Base-by-base conservation (phyloP, 805 yeast genomes). In the Metschnikowia chrysomelidarum region DNA sequence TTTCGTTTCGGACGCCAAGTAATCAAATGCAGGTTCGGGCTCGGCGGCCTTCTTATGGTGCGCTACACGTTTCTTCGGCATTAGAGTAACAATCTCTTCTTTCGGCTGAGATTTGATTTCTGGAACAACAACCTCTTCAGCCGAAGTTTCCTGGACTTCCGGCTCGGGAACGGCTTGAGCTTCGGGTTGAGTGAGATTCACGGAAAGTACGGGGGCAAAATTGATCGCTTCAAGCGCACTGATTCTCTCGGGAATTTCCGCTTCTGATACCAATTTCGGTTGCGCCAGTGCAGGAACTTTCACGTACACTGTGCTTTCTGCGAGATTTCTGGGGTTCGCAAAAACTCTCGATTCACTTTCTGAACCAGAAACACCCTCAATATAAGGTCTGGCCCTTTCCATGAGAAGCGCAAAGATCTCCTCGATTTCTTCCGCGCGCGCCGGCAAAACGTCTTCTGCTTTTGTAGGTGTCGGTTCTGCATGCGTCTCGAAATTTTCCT, bases 401-500 rank as follows among this genome's bases (percentile, higher is more conserved):
- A 21, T 28, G 16, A 36, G 23, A 3, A 36, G 18, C 5, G 34
- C 12, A 9, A 16, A 36, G 3, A 29, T 18, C 17, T 29, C 31
- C 6, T 24, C 18, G 27, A 32, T 19, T 23, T 30, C 32, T 1
- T 10, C 19, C 13, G 27, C 32, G 30, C 22, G 28, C 9, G 7
- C 9, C 10, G 34, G 23, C 20, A 16, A 19, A 30, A 10, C 10
- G 27, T 24, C 16, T 19, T 7, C 6, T 13, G 13, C 4, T 29
- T 7, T 18, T 19, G 27, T 20, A n/a, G 7, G 16, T 14, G 4
- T 12, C 20, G 5, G 11, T 8, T 4, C 17, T 16, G 11, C 5
- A 13, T 10, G 24, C 28, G 10, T 25, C 32, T 18, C 51, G 24
- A 73, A 41, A 0, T 75, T 58, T 4, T 52, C 58, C 34, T 70